Percentiles rank a stretch among this genome's conserved stretches.
phyloP scores from a whole-genome alignment of 495 filamentous ascomycete genomes.

The Hapsidospora chrysogenum region DNA sequence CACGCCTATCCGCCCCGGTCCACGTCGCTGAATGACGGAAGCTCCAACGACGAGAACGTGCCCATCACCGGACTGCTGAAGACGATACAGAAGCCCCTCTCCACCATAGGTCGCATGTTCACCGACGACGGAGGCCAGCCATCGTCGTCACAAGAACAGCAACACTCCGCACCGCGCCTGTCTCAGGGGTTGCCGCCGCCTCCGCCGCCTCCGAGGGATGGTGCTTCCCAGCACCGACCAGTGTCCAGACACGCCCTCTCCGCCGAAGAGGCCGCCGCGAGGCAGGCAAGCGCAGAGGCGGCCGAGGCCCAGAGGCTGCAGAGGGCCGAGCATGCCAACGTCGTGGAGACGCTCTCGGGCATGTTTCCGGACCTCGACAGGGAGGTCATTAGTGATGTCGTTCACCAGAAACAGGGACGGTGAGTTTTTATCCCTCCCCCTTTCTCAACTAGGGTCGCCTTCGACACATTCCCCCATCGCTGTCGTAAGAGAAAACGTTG shows the following conservation, averaged over 20 bases:
- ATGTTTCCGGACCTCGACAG: constrained; percentile 90
- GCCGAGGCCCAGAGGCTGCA: constrained; percentile 80
- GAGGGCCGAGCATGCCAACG: constrained; percentile 67
- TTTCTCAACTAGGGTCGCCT: no score
- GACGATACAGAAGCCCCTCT: constrained; percentile 81
- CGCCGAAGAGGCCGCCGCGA: constrained; percentile 82
- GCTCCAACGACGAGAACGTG: constrained; percentile 47
- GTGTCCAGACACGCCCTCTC: constrained; percentile 28
- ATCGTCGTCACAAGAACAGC: no score
- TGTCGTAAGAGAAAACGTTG: not conserved
- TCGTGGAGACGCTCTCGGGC: constrained; percentile 79
- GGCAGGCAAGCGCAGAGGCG: constrained; percentile 82
- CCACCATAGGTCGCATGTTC: constrained; percentile 94
- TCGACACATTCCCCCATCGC: no score
- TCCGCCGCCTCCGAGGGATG: constrained; percentile 30
- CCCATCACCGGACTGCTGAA: constrained; percentile 77
- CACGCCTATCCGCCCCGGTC: constrained; percentile 20
- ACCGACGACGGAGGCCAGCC: constrained; percentile 50
- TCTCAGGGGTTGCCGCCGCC: constrained; percentile 40
- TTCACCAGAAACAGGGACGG: constrained; percentile 82
- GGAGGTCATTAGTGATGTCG: constrained; percentile 88
- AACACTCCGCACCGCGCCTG: constrained; percentile 2
- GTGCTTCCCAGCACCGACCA: constrained; percentile 20
- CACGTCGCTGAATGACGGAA: constrained; percentile 26
- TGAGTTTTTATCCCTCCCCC: constrained; percentile 28